Evolutionary conservation across 148 eudicot species (phyloP).

Genomic region (Dysphania ambrosioides): DNA sequence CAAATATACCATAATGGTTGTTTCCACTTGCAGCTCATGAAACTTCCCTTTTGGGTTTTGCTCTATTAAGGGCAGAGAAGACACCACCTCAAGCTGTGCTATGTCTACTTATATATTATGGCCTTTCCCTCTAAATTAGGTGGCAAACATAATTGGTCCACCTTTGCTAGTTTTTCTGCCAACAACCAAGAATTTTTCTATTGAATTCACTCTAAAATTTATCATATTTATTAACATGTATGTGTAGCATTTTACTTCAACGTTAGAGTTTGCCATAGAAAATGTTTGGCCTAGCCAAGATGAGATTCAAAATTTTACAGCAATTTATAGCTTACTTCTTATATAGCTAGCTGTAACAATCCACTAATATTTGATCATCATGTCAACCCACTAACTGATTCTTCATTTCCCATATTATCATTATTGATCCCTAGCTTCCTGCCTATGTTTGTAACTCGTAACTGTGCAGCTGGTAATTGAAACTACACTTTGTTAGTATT

Average conservation of each 20-base stretch:
- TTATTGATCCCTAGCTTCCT: no score
- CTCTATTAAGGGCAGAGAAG: slow-evolving; percentile 29
- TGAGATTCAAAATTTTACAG: not conserved
- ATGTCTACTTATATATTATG: slow-evolving; percentile 17
- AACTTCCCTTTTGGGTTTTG: slow-evolving; percentile 17
- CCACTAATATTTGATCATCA: slow-evolving; percentile 20
- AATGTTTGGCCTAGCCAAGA: not conserved
- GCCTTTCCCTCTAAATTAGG: not conserved
- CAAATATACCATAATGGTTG: slow-evolving; percentile 17
- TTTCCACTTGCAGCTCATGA: slow-evolving; percentile 22
- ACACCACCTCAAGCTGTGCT: slow-evolving; percentile 32
- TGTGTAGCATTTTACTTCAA: not conserved
- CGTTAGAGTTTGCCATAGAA: not conserved
- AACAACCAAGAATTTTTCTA: not conserved
- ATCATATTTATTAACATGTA: no score
- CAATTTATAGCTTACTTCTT: not conserved
- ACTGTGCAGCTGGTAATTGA: not conserved
- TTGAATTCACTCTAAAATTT: no score
- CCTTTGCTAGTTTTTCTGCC: slow-evolving; percentile 3
- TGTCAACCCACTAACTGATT: slow-evolving; percentile 22
- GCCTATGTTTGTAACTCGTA: no score
- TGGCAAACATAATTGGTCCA: slow-evolving; percentile 49
- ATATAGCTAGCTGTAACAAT: slow-evolving; percentile 12
- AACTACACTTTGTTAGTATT: slow-evolving; percentile 4
- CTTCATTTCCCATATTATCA: no score